Evolutionary conservation across 2,329 filamentous ascomycete species (phyloP), one percentile per base, ranked within the genome.

Genomic region (Alternaria postmessia): DNA sequence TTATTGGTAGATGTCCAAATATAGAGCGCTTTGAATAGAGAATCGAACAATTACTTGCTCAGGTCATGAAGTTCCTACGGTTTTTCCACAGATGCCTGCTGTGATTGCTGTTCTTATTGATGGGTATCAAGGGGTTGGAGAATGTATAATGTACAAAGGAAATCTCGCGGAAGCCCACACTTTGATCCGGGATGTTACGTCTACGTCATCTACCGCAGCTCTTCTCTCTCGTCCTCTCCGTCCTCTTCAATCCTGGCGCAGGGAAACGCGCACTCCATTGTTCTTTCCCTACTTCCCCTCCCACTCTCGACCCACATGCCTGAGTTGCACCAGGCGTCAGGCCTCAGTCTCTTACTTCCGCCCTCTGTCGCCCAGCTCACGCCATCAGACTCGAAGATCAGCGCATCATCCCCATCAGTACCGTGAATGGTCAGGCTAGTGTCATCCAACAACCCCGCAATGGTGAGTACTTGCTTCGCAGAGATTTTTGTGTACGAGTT

Each of bases 401-500:
- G n/a, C 3, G 30, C 51, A 30, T 65, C 63, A 3, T 32, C 38
- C 2, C 43, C 51, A 7, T 61, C 56, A 3, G 28, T 39, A 9
- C 47, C 63, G n/a, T 54, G 24, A 5, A 67, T 52, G 2, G 41
- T 66, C 51, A 70, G 24, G 7, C 55, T 49, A 5, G 20, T 32
- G 9, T 58, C 52, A 24, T 65, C 63, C 5, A 66, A 16, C 51
- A 70, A 28, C 9, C 68, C 65, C 9, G 54, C 42, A 14, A 70
- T 42, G 4, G 57, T 59, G 26, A 65, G 62, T 9, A 49, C 54
- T 1, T 41, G 59, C 1, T 36, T 46, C 5, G 34, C 28, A 3
- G 59, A 62, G 42, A 69, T 47, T 5, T 53, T 56, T 8, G 34
- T 49, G 42, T 70, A 69, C 34, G 61, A 66, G 22, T 69, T 64